These are phyloP conservation scores for Aspergillus oerlinghausenensis DNA, from an alignment of 2,329 filamentous ascomycete genomes.

Conservation along the genomic window DNA sequence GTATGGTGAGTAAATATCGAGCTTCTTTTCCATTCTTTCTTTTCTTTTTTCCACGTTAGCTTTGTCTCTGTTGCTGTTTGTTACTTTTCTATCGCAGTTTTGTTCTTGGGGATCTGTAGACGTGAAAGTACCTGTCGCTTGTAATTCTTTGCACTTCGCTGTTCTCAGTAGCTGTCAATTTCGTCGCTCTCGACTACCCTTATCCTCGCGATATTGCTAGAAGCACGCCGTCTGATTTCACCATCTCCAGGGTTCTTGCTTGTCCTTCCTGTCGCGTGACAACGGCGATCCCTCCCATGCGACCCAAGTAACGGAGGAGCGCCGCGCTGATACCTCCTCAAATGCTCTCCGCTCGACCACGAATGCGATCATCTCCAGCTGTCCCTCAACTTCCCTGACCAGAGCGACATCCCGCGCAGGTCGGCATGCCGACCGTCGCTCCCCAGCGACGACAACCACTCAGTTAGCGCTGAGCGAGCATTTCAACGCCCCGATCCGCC, in stretches of 20 bases:
- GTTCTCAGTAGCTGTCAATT: neutral
- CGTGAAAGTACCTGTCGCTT: neutral
- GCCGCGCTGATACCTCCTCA: conserved; percentile 16
- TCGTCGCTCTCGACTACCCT: neutral
- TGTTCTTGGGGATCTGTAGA: neutral
- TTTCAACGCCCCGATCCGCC: conserved; percentile 65
- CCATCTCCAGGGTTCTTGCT: conserved; percentile 35
- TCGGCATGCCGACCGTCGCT: conserved; percentile 10
- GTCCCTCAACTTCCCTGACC: conserved; percentile 8
- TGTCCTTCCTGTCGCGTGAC: conserved; percentile 34
- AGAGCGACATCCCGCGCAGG: conserved; percentile 4
- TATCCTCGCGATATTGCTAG: neutral
- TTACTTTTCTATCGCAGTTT: neutral
- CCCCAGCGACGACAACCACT: conserved; percentile 9
- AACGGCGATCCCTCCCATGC: conserved; percentile 21
- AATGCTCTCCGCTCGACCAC: conserved; percentile 10
- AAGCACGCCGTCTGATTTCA: neutral
- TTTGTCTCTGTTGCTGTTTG: neutral
- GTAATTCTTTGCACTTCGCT: neutral
- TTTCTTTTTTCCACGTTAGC: neutral
- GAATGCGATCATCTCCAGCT: conserved; percentile 11
- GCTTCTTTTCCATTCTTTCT: neutral
- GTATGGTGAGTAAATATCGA: conserved; percentile 30
- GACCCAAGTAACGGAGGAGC: conserved; percentile 21
- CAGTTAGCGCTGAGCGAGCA: conserved; percentile 48